These are phyloP conservation scores for Curvularia sp. DNA, from an alignment of 2,329 filamentous ascomycete genomes.

Conservation along the genomic window DNA sequence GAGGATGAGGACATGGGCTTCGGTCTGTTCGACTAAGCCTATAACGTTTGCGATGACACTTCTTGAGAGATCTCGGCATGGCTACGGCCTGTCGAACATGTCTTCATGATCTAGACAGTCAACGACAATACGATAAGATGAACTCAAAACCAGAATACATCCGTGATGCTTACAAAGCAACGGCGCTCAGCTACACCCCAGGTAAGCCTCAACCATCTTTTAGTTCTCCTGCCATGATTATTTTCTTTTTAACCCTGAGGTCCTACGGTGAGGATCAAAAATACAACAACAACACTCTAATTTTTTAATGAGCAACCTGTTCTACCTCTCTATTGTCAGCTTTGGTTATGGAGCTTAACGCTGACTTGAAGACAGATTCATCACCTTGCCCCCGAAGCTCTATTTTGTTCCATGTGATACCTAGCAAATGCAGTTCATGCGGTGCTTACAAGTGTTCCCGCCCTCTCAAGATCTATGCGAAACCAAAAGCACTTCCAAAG, in stretches of 20 bases:
- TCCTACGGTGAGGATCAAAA: conserved; percentile 65
- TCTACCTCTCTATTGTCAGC: conserved; percentile 10
- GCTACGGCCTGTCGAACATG: conserved; percentile 29
- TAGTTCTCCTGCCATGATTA: conserved; percentile 62
- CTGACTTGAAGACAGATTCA: conserved; percentile 36
- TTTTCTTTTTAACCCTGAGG: conserved; percentile 70
- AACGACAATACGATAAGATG: conserved; percentile 49
- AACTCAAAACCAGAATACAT: conserved; percentile 22
- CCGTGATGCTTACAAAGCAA: conserved; percentile 40
- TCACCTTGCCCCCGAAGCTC: neutral
- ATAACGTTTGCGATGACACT: conserved; percentile 28
- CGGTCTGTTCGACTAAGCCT: conserved; percentile 62
- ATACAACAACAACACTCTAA: conserved; percentile 72
- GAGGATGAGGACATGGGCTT: conserved; percentile 63
- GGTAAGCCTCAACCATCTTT: conserved; percentile 47
- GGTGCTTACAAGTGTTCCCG: conserved; percentile 25
- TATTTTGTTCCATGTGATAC: conserved; percentile 10
- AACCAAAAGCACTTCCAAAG: conserved; percentile 68
- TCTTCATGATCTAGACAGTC: conserved; percentile 43
- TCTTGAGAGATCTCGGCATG: conserved; percentile 31
- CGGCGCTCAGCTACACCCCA: conserved; percentile 11
- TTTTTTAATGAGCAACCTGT: conserved; percentile 68
- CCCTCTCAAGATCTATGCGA: conserved; percentile 51
- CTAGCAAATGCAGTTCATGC: conserved; percentile 5
- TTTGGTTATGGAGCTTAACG: conserved; percentile 9